A percentile compares a stretch with the other conserved stretches of the same genome.
These are phyloP conservation scores for Agaricus subrufescens DNA, from an alignment of 768 basidiomycete genomes.

Conservation along the genomic window DNA sequence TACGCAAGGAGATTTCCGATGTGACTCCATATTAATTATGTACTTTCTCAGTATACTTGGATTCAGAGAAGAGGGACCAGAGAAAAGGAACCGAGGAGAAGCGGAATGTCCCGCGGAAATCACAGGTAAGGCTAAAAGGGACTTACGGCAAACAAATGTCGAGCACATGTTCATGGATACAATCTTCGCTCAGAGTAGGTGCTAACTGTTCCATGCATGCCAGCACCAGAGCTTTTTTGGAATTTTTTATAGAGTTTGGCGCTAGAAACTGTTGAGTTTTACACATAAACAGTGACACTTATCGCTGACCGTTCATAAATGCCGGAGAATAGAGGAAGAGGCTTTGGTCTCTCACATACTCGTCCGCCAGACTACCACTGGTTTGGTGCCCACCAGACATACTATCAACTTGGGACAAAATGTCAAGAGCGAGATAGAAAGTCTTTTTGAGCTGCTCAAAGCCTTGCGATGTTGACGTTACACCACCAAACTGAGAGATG, in stretches of 20 bases:
- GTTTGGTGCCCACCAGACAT: conserved; percentile 10
- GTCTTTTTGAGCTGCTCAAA: conserved; percentile 71
- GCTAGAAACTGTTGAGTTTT: background rate
- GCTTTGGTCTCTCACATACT: conserved; percentile 24
- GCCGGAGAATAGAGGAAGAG: conserved; percentile 19
- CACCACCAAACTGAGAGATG: conserved; percentile 75
- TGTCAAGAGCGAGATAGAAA: conserved; percentile 75
- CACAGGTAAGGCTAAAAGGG: background rate
- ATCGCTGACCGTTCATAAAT: conserved; percentile 16
- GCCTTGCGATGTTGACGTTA: conserved; percentile 49
- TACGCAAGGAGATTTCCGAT: background rate
- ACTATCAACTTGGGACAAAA: conserved; percentile 44
- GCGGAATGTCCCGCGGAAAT: conserved; percentile 2
- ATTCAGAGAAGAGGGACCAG: background rate
- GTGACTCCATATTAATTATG: no score
- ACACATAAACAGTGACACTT: background rate
- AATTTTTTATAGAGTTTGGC: conserved; percentile 15
- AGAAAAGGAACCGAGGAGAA: conserved; percentile 5
- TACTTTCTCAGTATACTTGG: background rate
- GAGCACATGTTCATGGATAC: conserved; percentile 52
- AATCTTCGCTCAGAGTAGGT: conserved; percentile 47
- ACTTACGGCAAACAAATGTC: conserved; percentile 65
- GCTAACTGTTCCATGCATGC: conserved; percentile 79
- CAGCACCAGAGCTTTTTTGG: conserved; percentile 59
- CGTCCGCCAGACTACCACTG: conserved; percentile 18